Evolutionary conservation across 495 filamentous ascomycete genomes (phyloP), one percentile per base, ranked within the genome.

Genomic region (Durotheca rogersii): DNA sequence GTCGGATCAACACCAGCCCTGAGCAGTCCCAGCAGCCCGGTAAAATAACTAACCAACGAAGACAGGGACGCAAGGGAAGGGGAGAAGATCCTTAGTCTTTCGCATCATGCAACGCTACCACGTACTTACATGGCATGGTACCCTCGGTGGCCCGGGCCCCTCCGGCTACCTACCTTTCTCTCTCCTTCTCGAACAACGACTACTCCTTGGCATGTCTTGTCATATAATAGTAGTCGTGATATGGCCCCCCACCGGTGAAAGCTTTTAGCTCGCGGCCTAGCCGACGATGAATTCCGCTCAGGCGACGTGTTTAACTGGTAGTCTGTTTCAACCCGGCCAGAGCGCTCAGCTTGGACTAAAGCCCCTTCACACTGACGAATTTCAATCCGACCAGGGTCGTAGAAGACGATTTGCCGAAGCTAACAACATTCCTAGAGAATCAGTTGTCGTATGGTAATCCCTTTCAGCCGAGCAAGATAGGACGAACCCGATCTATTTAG

Each of bases 401-500:
- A 46, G 23, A 29, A 43, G 33, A 23, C 30, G 7, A 36, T 53
- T 53, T 59, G 45, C 56, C 56, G 50, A 51, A 23, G 35, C 35
- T 7, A 38, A 16, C 45, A 46, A 41, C 50, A 58, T 50, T 36
- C 42, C 44, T 11, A 46, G 30, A 36, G 20, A 45, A 29, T 17
- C 18, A 51, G 21, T 23, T 33, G 27, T 39, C 41, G 53, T 9
- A 9, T 4, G 23, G 9, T 59, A 59, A 50, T 49, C 56, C n/a
- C 56, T 50, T 59, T 59, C 49, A 59, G 56, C 56, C 56, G 56
- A 59, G 17, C 49, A 37, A 50, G 40, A 72, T 70, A 70, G 66
- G 68, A 72, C 49, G 68, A 72, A 74, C 64, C 32, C 53, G 62
- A 70, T 67, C 59, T 63, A 47, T 54, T 56, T 30, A 65, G 48